These are phyloP conservation scores for Zygosaccharomyces rouxii DNA, from an alignment of 805 yeast genomes.

Conservation along the genomic window DNA sequence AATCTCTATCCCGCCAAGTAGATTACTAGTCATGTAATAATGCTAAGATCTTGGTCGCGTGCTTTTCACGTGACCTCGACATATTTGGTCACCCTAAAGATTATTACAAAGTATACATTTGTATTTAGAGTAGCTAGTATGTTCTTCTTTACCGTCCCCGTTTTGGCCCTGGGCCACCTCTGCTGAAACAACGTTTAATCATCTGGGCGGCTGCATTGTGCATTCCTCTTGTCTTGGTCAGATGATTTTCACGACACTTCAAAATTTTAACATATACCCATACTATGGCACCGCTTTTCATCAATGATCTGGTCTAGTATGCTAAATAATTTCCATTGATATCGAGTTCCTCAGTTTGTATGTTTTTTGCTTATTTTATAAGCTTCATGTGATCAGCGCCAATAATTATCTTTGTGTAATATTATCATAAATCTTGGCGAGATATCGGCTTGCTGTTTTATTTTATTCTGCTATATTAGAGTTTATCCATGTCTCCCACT, in stretches of 20 bases:
- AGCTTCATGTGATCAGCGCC: background rate
- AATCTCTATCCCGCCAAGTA: no score
- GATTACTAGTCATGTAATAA: no score
- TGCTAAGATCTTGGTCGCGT: no score
- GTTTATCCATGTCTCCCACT: no score
- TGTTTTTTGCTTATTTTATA: background rate
- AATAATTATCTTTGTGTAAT: background rate
- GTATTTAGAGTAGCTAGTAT: no score
- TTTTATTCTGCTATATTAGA: no score
- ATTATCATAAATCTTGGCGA: background rate
- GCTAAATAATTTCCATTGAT: no score
- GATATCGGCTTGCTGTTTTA: background rate
- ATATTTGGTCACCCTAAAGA: no score
- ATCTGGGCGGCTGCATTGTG: background rate
- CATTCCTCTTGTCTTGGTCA: background rate
- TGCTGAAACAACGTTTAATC: conserved; percentile 1
- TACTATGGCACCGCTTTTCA: background rate
- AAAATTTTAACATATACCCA: conserved; percentile 4
- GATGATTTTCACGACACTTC: background rate
- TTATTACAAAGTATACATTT: no score
- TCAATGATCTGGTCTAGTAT: background rate
- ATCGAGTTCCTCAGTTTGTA: no score
- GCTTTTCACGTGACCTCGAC: no score
- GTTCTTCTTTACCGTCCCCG: no score
- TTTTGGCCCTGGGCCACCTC: background rate